Percentiles rank a stretch among this genome's conserved stretches.
These are phyloP conservation scores for Rutidosis leptorrhynchoides DNA, from an alignment of 129 eudicot species.

Conservation along the genomic window DNA sequence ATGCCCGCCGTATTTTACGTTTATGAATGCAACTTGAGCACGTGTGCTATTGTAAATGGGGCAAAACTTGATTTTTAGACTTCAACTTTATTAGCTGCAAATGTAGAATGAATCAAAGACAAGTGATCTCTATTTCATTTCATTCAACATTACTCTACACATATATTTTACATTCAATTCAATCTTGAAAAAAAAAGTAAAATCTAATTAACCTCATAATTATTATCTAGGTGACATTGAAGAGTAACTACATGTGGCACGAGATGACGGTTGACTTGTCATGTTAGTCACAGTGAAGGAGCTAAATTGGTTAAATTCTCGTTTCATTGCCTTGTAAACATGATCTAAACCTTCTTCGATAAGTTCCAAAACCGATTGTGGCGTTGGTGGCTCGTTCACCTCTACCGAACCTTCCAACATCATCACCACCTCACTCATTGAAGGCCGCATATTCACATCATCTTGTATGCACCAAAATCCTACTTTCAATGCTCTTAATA, in stretches of 20 bases:
- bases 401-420: slow-evolving; percentile 87
- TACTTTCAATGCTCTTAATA: slow-evolving; percentile 56
- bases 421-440: slow-evolving; percentile 95
- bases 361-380: slow-evolving; percentile 79
- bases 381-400: slow-evolving; percentile 77
- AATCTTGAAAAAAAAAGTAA: neutral
- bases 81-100: neutral
- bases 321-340: slow-evolving; percentile 90
- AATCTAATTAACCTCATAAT: neutral
- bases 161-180: slow-evolving; percentile 1
- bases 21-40: neutral
- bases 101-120: neutral
- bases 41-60: neutral
- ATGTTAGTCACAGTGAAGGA: slow-evolving; percentile 53
- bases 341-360: slow-evolving; percentile 92
- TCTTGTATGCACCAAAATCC: slow-evolving; percentile 99
- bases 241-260: slow-evolving; percentile 94
- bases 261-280: slow-evolving; percentile 64
- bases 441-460: slow-evolving; percentile 77
- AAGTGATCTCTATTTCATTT: slow-evolving; percentile 1
- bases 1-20: neutral
- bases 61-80: neutral
- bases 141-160: neutral
- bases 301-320: slow-evolving; percentile 71
- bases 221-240: slow-evolving; percentile 86